A percentile compares a stretch with the other conserved stretches of the same genome.
phyloP scores from a whole-genome alignment of 2,329 filamentous ascomycete genomes.

The Pseudocercospora cruenta region DNA sequence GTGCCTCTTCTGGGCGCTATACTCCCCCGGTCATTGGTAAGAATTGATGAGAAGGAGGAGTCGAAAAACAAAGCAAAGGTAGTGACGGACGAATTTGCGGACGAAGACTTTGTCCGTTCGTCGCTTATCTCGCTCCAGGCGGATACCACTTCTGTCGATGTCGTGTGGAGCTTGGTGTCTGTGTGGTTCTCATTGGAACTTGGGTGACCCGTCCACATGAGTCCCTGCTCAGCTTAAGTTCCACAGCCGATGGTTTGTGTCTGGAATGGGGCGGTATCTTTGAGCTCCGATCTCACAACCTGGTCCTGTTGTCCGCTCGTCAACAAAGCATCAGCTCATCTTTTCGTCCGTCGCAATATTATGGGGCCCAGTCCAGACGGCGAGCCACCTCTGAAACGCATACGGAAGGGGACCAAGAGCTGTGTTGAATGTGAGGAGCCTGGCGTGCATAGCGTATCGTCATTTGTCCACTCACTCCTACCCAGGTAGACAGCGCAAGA shows the following conservation, averaged over 20 bases:
- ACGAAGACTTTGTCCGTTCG: not conserved
- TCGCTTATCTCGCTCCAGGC: not conserved
- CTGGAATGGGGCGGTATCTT: not conserved
- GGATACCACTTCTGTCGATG: not conserved
- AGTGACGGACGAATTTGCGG: not conserved
- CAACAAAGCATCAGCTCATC: not conserved
- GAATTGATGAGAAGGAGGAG: not conserved
- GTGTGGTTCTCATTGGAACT: no score
- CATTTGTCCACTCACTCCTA: not conserved
- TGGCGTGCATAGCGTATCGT: not conserved
- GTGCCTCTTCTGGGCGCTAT: not conserved
- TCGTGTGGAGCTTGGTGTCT: no score
- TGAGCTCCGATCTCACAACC: not conserved
- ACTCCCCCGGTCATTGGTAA: not conserved
- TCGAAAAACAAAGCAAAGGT: not conserved
- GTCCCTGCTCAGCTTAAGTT: no score
- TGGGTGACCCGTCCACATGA: no score
- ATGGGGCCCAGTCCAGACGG: not conserved
- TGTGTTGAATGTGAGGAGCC: slow-evolving; percentile 36
- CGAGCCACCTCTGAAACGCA: slow-evolving; percentile 19
- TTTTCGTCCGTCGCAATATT: not conserved
- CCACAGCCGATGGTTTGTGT: no score
- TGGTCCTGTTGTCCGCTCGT: not conserved
- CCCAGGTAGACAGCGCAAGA: slow-evolving; percentile 38
- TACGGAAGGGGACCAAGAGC: slow-evolving; percentile 38